Evolutionary conservation across 192 early-diverging fungal genomes (phyloP).

Genomic region (Borealophlyctis nickersoniae): DNA sequence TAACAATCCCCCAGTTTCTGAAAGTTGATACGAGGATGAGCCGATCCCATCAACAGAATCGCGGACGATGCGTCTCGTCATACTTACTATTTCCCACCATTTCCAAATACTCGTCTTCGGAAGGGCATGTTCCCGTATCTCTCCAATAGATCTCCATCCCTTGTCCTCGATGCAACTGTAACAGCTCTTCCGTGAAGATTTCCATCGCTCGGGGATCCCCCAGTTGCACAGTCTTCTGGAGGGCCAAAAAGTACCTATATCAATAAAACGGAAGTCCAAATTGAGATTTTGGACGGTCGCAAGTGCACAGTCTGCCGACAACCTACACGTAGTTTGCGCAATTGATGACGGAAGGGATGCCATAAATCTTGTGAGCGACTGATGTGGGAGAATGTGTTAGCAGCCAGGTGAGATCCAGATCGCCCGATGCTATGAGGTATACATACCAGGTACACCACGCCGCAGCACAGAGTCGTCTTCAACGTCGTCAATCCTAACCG

Average conservation of each 20-base stretch:
- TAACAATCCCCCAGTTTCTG: conserved; percentile 96
- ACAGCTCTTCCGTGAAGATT: conserved; percentile 89
- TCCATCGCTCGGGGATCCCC: conserved; percentile 65
- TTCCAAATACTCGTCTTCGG: conserved; percentile 85
- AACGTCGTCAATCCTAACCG: conserved; percentile 86
- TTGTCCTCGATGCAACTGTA: conserved; percentile 92
- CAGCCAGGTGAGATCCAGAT: no score
- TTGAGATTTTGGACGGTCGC: not conserved
- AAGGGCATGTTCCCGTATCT: conserved; percentile 85
- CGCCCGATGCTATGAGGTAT: not conserved
- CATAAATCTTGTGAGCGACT: conserved; percentile 96
- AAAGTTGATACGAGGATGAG: not conserved
- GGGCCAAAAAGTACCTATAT: conserved; percentile 74
- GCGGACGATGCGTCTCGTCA: not conserved
- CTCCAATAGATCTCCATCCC: conserved; percentile 98
- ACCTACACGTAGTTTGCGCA: conserved; percentile 91
- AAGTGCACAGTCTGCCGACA: not conserved
- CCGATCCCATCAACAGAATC: not conserved
- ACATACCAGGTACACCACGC: conserved; percentile 68
- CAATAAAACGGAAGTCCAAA: not conserved
- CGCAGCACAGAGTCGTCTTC: conserved; percentile 89
- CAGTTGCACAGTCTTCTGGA: conserved; percentile 70
- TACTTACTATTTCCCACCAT: conserved; percentile 94
- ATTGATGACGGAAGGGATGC: conserved; percentile 88
- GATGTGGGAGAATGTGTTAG: no score